Evolutionary conservation across 176 grass and related monocot species (phyloP).

Genomic region (Ensete glaucum): DNA sequence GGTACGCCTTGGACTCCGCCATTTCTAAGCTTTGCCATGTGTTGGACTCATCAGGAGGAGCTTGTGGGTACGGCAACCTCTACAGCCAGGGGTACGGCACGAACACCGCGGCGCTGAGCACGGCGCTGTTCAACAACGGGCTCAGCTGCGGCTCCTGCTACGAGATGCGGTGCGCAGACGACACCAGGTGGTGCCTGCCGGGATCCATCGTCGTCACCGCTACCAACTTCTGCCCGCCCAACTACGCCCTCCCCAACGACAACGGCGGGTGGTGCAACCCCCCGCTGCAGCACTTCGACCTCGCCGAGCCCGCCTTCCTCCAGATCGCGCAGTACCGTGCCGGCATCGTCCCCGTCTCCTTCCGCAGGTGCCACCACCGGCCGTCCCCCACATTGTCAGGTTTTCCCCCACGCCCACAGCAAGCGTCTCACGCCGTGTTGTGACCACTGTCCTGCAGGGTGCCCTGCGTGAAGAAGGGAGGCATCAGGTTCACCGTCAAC

Average conservation of each 20-base stretch:
- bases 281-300: slow-evolving; percentile 67
- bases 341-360: slow-evolving; percentile 64
- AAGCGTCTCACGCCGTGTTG: too few species aligned
- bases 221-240: slow-evolving; percentile 78
- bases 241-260: slow-evolving; percentile 44
- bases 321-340: slow-evolving; percentile 54
- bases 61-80: slow-evolving; percentile 77
- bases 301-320: slow-evolving; percentile 53
- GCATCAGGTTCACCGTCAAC: slow-evolving; percentile 63
- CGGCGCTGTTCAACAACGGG: slow-evolving; percentile 33
- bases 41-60: slow-evolving; percentile 34
- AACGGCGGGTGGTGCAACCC: slow-evolving; percentile 80
- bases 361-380: slow-evolving; percentile 27
- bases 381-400: too few species aligned
- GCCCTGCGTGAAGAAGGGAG: slow-evolving; percentile 48
- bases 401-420: background rate
- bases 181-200: slow-evolving; percentile 35
- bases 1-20: background rate
- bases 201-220: slow-evolving; percentile 56
- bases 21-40: background rate
- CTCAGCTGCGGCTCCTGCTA: slow-evolving; percentile 74
- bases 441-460: slow-evolving; percentile 22
- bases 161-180: slow-evolving; percentile 38
- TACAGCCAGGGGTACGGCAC: slow-evolving; percentile 63
- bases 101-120: slow-evolving; percentile 41